Evolutionary conservation across 495 filamentous ascomycete species (phyloP).

Genomic region (Penicillium daleae): DNA sequence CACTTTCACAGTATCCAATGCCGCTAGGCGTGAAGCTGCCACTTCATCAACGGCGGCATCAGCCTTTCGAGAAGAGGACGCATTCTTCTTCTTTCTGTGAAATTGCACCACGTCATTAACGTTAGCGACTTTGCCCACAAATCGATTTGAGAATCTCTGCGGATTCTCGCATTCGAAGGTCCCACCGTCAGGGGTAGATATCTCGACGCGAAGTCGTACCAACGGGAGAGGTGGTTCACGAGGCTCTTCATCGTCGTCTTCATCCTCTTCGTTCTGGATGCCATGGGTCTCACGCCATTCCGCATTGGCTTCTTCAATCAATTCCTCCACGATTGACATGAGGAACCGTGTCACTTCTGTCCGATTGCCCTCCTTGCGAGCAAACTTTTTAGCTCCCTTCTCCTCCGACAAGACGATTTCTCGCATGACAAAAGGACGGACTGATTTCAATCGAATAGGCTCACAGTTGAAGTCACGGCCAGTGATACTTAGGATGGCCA

Average conservation of each 20-base stretch:
- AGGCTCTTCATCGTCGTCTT: conserved; percentile 60
- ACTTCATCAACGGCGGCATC: conserved; percentile 58
- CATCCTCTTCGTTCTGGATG: conserved; percentile 51
- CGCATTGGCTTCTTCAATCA: conserved; percentile 82
- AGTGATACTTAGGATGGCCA: conserved; percentile 80
- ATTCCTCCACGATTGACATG: conserved; percentile 73
- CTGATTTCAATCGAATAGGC: conserved; percentile 80
- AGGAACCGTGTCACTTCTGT: conserved; percentile 77
- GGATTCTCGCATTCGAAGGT: conserved; percentile 93
- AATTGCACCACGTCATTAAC: conserved; percentile 92
- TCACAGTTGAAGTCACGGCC: conserved; percentile 83
- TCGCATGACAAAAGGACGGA: conserved; percentile 85
- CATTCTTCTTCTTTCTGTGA: conserved; percentile 75
- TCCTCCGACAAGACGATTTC: conserved; percentile 82
- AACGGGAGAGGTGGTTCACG: conserved; percentile 72
- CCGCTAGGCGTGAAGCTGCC: conserved; percentile 59
- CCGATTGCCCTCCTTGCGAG: conserved; percentile 80
- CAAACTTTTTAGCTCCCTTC: conserved; percentile 73
- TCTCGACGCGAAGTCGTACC: conserved; percentile 88
- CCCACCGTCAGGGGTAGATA: conserved; percentile 82
- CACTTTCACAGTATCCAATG: conserved; percentile 79
- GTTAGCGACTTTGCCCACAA: conserved; percentile 88
- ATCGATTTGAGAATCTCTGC: conserved; percentile 94
- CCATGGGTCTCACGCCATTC: conserved; percentile 79
- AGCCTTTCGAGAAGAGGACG: conserved; percentile 41